Conservation (phyloP, 305 asterid species). For the Fraxinus ornus region DNA sequence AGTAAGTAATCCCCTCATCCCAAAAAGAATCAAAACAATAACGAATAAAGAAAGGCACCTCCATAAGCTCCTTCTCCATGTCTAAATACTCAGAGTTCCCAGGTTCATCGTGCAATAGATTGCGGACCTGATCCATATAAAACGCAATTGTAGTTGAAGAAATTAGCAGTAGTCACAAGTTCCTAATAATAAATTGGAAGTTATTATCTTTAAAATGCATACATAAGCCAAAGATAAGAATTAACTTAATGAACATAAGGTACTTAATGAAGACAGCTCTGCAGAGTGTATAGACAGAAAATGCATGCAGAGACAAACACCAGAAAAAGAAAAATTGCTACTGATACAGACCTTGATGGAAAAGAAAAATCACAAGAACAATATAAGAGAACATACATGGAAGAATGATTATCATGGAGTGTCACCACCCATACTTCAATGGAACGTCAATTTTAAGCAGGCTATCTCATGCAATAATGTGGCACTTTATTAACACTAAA, state of each 20-base stretch:
- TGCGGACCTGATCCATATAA: constrained; percentile 55
- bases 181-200: not conserved
- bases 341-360: not conserved
- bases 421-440: not conserved
- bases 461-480: not conserved
- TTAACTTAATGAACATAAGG: not conserved
- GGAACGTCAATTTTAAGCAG: not conserved
- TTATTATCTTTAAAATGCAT: not conserved
- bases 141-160: not conserved
- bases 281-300: not conserved
- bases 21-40: not conserved
- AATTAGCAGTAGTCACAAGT: not conserved
- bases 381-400: not conserved
- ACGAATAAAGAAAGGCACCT: constrained; percentile 54
- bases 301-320: not conserved
- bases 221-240: not conserved
- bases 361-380: not conserved
- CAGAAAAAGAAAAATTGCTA: not conserved
- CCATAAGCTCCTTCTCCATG: constrained; percentile 96
- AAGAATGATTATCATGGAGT: not conserved
- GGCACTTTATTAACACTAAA: not conserved
- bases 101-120: constrained; percentile 67
- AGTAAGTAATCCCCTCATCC: not conserved
- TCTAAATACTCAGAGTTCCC: constrained; percentile 79
- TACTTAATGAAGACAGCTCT: not conserved